Evolutionary conservation across 139 green algal species (phyloP).

Genomic region (Picocystis salinarum): DNA sequence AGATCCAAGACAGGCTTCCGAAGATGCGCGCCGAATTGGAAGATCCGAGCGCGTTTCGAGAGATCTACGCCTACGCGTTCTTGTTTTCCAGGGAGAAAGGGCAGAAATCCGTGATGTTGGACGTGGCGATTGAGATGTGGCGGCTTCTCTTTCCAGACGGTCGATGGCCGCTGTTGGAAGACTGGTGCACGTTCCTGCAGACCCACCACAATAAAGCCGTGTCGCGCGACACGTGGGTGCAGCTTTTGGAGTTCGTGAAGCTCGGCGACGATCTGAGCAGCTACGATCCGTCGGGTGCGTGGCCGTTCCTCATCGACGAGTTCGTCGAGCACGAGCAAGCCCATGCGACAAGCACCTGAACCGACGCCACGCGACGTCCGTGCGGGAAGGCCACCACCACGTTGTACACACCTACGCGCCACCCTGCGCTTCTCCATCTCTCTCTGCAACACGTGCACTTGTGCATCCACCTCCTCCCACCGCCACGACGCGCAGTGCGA

Average conservation of each 20-base stretch:
- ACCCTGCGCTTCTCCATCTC: no score
- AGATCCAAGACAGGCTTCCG: slow-evolving; percentile 44
- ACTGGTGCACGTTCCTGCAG: slow-evolving; percentile 68
- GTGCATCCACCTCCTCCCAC: no score
- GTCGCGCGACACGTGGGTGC: slow-evolving; percentile 63
- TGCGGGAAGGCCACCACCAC: no score
- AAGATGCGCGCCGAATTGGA: slow-evolving; percentile 40
- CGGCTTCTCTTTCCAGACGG: slow-evolving; percentile 71
- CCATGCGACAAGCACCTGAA: no score
- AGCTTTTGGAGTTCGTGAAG: slow-evolving; percentile 57
- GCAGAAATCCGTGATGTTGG: slow-evolving; percentile 79
- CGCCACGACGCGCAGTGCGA: no score
- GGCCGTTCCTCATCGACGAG: slow-evolving; percentile 72
- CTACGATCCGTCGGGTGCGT: slow-evolving; percentile 34
- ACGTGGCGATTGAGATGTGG: slow-evolving; percentile 85
- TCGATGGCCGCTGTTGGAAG: slow-evolving; percentile 35
- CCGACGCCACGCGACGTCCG: no score
- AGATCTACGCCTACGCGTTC: slow-evolving; percentile 69
- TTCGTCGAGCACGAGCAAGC: slow-evolving; percentile 27
- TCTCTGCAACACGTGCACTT: no score
- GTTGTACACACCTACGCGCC: no score
- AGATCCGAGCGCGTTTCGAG: slow-evolving; percentile 27
- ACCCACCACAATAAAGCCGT: slow-evolving; percentile 56
- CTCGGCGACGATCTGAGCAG: slow-evolving; percentile 10
- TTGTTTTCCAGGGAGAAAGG: slow-evolving; percentile 66